Evolutionary conservation across 78 protist genomes (phyloP).

Genomic region (Dictyostelium citrinum): DNA sequence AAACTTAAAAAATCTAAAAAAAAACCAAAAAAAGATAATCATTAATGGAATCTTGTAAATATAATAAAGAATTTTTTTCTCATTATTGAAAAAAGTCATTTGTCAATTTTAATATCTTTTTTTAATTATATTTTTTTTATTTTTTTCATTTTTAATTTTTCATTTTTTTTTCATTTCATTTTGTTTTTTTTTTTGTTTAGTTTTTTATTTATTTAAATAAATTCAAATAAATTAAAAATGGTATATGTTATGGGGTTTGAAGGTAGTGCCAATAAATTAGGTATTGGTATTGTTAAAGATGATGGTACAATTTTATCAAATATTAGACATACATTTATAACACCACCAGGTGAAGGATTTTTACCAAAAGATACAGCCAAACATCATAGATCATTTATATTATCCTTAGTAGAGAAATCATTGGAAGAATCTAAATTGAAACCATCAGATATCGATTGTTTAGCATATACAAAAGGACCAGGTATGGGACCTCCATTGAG

Average conservation of each 20-base stretch:
- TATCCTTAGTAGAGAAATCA: constrained; percentile 80
- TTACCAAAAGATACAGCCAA: constrained; percentile 96
- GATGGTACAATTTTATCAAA: constrained; percentile 96
- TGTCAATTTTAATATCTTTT: too few relatives aligned
- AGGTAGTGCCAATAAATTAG: constrained; percentile 99
- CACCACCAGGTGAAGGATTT: constrained; percentile 99
- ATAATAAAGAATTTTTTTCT: not conserved
- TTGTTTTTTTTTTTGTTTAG: not conserved
- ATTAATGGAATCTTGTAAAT: not conserved
- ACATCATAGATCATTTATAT: constrained; percentile 85
- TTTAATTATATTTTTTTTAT: not conserved
- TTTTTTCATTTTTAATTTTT: not conserved
- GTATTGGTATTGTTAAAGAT: constrained; percentile 96
- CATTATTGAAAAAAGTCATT: not conserved
- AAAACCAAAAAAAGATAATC: not conserved
- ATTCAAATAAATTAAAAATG: not conserved
- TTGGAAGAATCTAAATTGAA: constrained; percentile 85
- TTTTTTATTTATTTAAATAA: not conserved
- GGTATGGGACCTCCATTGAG: constrained; percentile 98
- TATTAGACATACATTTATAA: constrained; percentile 94
- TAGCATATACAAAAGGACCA: constrained; percentile 97
- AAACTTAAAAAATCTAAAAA: too few relatives aligned
- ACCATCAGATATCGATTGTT: constrained; percentile 75
- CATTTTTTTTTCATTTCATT: not conserved
- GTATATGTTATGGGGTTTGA: constrained; percentile 95